Base-by-base conservation (phyloP, 192 early-diverging fungal genomes). In the Backusella circina region DNA sequence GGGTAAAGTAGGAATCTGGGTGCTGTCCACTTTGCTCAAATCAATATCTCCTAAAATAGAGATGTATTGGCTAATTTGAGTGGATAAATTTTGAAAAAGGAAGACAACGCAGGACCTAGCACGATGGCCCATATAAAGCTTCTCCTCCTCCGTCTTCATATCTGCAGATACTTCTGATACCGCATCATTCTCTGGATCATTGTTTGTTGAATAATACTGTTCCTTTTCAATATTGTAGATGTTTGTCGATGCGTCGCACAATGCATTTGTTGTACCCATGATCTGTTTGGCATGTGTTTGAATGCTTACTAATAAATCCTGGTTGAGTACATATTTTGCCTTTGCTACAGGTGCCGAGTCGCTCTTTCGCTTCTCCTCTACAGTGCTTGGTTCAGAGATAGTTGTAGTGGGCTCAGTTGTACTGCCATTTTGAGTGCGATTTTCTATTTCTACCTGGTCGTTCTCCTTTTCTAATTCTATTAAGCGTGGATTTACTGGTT, bases 401-500 rank as follows among this genome's bases (percentile, higher is more conserved):
- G 54, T 61, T 28, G 54, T 61, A n/a, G 12, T 68, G 15, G 35
- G 33, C 5, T 66, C 28, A 13, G 15, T 18, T 36, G 47, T 68
- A 0, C 30, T 61, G 3, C 30, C 1, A 0, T 28, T 36, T 32
- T 28, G 37, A 73, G 33, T 18, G 31, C 31, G 33, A 18, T 67
- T 1, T 23, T 61, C 54, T 61, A 61, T 61, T 61, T 61, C 54
- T 61, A 61, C 54, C n/a, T 13, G 54, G 2, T 61, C 54, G 54
- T 13, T 61, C 3, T 61, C 54, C 26, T 61, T 61, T 61, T 61
- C 54, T 61, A 61, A 61, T 61, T 61, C 54, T 61, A 61, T 61
- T 21, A 81, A 41, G 39, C 73, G 66, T 0, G 86, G 83, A 23
- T 82, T 81, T 1, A 88, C 82, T 33, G 84, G 82, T 28, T 80